Evolutionary conservation across 164 flowering plant species (phyloP).

Genomic region (Sedum album): DNA sequence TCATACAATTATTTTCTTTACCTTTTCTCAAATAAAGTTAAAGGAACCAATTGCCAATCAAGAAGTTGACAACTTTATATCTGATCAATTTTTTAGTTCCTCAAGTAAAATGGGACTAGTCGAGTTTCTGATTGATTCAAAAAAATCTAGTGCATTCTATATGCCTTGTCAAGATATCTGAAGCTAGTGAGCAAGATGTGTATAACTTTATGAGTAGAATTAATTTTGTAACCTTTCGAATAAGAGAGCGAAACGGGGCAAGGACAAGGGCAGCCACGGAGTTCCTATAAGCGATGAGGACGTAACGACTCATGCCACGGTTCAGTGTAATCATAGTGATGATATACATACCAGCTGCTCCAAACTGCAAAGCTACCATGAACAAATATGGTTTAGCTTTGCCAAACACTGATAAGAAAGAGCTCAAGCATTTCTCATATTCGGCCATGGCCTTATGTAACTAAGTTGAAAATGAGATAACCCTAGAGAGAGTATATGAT

Average conservation of each 20-base stretch:
- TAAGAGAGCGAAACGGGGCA: conserved; percentile 8
- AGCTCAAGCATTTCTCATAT: not conserved
- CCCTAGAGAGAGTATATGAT: not conserved
- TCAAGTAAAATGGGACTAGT: not conserved
- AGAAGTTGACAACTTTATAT: not conserved
- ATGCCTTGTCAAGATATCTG: not conserved
- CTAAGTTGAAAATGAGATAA: not conserved
- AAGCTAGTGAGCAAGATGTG: not conserved
- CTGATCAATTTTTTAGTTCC: not conserved
- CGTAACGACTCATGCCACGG: conserved; percentile 10
- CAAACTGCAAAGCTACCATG: conserved; percentile 8
- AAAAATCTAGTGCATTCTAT: too few species aligned
- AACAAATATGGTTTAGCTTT: conserved; percentile 8
- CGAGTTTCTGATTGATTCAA: not conserved
- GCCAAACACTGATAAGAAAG: not conserved
- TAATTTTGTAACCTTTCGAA: conserved; percentile 3
- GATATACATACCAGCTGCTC: conserved; percentile 9
- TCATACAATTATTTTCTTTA: not conserved
- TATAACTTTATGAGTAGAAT: not conserved
- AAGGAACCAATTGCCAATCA: not conserved
- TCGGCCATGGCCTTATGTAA: not conserved
- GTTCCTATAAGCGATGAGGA: conserved; percentile 10
- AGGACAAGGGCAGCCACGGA: conserved; percentile 4
- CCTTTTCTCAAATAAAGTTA: not conserved
- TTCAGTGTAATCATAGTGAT: conserved; percentile 11